Evolutionary conservation across 2,329 filamentous ascomycete species (phyloP), one percentile per base, ranked within the genome.

Genomic region (Aureobasidium melanogenum): DNA sequence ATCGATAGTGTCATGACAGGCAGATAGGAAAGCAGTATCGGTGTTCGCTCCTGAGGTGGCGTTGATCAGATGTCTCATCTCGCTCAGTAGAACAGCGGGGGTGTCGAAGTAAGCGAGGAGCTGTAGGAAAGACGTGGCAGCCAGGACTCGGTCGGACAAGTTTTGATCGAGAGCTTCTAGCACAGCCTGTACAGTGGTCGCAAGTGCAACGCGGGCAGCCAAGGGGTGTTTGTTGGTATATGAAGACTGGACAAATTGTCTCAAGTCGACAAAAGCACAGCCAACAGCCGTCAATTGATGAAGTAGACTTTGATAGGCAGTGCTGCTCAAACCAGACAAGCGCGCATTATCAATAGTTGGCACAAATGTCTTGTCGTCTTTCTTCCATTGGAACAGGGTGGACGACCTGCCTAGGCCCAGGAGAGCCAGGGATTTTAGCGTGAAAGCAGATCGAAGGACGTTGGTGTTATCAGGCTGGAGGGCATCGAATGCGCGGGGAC

Each of bases 361-460:
- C 41, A 74, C 71, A 66, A 92, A 90, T 0, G 74, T 75, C 26
- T 73, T 74, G 30, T 77, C 77, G 2, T 76, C 75, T 2, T 77
- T 70, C 55, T 86, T 76, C 79, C 84, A 90, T 0, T 73, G 69
- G 70, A 90, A 94, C 36, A 94, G 80, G 1, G 88, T 78, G 0
- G 89, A 92, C 41, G 85, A 86, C 51, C 88, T 80, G 0, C 89
- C 89, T 6, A 91, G 80, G 0, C 84, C 83, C 1, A 93, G 76
- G 14, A 84, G 82, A 63, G 88, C 77, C 0, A 93, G 75, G 12
- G 85, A 86, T 19, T 73, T 68, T 1, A 80, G 63, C 4, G 75
- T 67, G 2, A 73, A 66, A 47, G 75, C 67, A 17, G 69, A 68
- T 19, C 73, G 73, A 2, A 79, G 46, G 5, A 78, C 67, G 30